Evolutionary conservation across 1,284 basidiomycete genomes (phyloP), one percentile per base, ranked within the genome.

Genomic region (Melanopsichium pennsylvanicum): DNA sequence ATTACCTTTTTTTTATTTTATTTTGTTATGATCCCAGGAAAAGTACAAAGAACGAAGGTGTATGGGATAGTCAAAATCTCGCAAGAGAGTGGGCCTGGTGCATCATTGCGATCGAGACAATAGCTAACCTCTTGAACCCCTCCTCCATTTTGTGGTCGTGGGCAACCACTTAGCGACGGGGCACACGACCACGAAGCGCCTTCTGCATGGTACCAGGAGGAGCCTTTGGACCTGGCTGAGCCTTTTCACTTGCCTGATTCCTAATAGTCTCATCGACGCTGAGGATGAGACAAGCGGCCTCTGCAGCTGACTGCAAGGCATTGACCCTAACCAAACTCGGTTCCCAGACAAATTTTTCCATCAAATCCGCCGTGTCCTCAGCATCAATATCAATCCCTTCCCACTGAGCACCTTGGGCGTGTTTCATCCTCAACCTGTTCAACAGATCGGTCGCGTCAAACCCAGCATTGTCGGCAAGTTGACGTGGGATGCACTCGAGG

Each of bases 391-490:
- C 94, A 21, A 98, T 93, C 62, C 96, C 96, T 36, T 88, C 90
- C 94, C 94, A 97, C 54, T 85, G 87, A 47, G 85, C 84, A 37
- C 91, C 92, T 59, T 88, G 87, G 0, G 93, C 93, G 80, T 98
- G 95, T 76, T 90, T 89, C 93, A 97, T 97, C 57, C 96, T 89
- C 51, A 99, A 86, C 82, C 97, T 93, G 85, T 98, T 98, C 58
- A 99, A 85, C 48, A 98, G 87, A 79, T 98, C 96, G 11, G 95
- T 98, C 1, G 95, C 95, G 83, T 98, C 96, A 31, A 98, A 86
- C 16, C 96, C 96, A 16, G 96, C 96, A 78, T 99, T 98, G 83
- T 98, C 95, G 79, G 92, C 96, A 64, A 99, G 93, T 82, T 98
- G 95, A 34, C 96, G 89, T 22, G 96, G 96, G 77, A 99, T 97